A percentile compares a stretch with the other conserved stretches of the same genome.
Conservation (phyloP, 2,329 filamentous ascomycete genomes). For the Trichoderma koningiopsis region DNA sequence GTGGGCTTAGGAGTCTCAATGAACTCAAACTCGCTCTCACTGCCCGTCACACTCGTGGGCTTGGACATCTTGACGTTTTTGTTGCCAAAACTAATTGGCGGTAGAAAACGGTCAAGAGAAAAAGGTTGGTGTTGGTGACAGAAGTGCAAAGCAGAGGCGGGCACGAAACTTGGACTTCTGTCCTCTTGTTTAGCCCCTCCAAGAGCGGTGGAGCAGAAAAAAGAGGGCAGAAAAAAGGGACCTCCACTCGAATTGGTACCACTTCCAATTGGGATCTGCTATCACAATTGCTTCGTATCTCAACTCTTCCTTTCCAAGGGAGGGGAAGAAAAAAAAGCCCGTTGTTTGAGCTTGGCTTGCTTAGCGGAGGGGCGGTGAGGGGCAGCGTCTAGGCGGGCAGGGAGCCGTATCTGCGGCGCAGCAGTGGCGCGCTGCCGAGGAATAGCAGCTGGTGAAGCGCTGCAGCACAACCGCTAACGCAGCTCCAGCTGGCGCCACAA, state of each 20-base stretch:
- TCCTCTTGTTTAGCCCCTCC: conserved; percentile 12
- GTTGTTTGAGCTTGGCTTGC: not conserved
- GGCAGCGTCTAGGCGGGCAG: not conserved
- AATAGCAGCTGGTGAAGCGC: not conserved
- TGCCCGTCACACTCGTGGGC: conserved; percentile 36
- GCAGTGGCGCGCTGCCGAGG: not conserved
- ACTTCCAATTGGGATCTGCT: conserved; percentile 11
- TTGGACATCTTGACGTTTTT: conserved; percentile 39
- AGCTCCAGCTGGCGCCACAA: not conserved
- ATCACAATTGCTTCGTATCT: not conserved
- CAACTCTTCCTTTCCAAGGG: not conserved
- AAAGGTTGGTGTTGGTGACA: conserved; percentile 9
- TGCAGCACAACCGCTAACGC: not conserved
- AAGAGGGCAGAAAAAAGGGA: not conserved
- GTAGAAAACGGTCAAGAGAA: conserved; percentile 8
- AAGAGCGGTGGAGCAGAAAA: conserved; percentile 15
- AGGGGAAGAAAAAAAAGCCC: not conserved
- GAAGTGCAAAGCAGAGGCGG: conserved; percentile 3
- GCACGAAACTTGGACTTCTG: conserved; percentile 8
- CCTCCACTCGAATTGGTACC: not conserved
- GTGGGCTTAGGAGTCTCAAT: conserved; percentile 45
- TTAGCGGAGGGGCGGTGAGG: conserved; percentile 14
- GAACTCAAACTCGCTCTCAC: conserved; percentile 46
- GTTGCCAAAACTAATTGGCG: conserved; percentile 34
- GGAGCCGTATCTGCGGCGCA: not conserved